phyloP scores from a whole-genome alignment of 305 asterid species.

The Solanum hybrid region DNA sequence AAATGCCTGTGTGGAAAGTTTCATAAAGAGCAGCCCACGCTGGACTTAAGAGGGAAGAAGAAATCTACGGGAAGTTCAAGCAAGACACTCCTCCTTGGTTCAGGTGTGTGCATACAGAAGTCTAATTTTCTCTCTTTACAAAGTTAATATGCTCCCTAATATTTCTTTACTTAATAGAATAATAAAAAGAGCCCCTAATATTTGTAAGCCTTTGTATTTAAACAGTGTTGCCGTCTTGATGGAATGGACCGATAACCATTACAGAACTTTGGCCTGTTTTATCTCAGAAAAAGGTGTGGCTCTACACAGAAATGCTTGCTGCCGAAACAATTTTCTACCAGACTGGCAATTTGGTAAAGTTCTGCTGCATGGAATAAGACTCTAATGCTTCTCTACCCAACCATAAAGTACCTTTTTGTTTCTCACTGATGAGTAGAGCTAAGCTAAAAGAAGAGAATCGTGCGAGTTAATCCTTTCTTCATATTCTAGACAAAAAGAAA shows the following conservation, averaged over 20 bases:
- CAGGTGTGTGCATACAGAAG: slow-evolving; percentile 53
- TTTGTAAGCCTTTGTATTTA: not conserved
- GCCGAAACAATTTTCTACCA: slow-evolving; percentile 89
- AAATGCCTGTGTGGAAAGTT: not conserved
- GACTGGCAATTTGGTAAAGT: slow-evolving; percentile 69
- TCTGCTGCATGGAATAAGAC: not conserved
- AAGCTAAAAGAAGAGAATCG: not conserved
- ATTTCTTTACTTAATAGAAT: too few relatives aligned
- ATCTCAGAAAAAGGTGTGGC: slow-evolving; percentile 78
- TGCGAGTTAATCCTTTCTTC: not conserved
- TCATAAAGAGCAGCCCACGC: not conserved
- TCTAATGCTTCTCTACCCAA: not conserved
- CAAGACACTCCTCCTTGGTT: slow-evolving; percentile 47
- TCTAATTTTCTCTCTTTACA: not conserved
- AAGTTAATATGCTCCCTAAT: not conserved
- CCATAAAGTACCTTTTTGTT: not conserved
- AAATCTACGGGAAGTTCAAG: not conserved
- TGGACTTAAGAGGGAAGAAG: not conserved
- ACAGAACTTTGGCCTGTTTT: slow-evolving; percentile 82
- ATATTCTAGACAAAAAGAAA: not conserved
- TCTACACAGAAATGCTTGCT: slow-evolving; percentile 91
- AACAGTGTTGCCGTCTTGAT: slow-evolving; percentile 93
- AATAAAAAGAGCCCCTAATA: not conserved
- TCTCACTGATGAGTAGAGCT: not conserved
- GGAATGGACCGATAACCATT: slow-evolving; percentile 88